These are phyloP conservation scores for Litchi chinensis DNA, from an alignment of 345 rosid species.

Conservation along the genomic window DNA sequence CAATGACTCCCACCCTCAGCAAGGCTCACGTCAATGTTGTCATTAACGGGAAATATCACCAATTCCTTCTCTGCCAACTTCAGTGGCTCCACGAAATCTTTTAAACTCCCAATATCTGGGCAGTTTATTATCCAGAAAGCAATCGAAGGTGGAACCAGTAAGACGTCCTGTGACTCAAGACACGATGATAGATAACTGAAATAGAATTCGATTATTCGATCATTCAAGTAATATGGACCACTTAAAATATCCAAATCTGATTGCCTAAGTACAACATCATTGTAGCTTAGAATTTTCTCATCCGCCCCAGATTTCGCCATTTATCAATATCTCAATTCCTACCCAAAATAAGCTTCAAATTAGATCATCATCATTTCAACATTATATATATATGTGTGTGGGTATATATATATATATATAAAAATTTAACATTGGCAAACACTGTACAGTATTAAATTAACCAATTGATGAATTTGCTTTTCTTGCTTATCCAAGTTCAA, in stretches of 20 bases:
- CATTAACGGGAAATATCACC: conserved; percentile 71
- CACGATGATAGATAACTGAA: conserved; percentile 61
- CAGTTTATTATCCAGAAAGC: conserved; percentile 85
- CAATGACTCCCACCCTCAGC: conserved; percentile 90
- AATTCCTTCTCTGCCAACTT: conserved; percentile 46
- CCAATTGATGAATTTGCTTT: no score
- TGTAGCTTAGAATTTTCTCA: conserved; percentile 74
- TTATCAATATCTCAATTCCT: conserved; percentile 19
- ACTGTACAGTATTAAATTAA: background rate
- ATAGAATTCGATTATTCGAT: conserved; percentile 84
- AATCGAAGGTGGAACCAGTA: conserved; percentile 72
- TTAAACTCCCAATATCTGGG: conserved; percentile 50
- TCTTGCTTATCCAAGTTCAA: background rate
- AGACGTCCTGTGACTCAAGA: conserved; percentile 47
- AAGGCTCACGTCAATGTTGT: conserved; percentile 57
- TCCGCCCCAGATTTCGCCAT: conserved; percentile 63
- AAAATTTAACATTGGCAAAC: background rate
- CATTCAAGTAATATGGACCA: conserved; percentile 60
- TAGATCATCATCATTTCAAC: background rate
- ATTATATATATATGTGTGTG: background rate
- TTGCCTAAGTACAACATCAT: conserved; percentile 79
- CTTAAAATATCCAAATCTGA: conserved; percentile 72
- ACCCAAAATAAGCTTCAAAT: background rate
- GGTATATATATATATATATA: background rate
- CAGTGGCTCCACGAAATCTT: conserved; percentile 65